Conservation (phyloP, 2,329 filamentous ascomycete species). For the Colletotrichum destructivum region DNA sequence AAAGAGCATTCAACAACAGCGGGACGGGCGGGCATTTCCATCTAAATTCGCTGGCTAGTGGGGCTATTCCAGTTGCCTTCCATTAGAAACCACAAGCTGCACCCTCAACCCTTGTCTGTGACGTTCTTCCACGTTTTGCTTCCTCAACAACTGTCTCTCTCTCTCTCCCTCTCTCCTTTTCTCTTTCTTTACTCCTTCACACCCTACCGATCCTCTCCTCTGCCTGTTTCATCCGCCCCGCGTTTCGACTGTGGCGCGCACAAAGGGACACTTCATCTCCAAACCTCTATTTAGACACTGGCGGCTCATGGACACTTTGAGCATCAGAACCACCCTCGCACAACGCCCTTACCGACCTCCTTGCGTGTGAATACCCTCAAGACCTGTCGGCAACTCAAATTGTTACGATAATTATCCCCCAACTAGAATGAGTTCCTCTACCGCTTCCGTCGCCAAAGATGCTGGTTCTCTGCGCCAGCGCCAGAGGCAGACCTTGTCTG, state of each 20-base stretch:
- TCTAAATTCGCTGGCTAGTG: constrained; percentile 30
- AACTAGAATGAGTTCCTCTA: constrained; percentile 45
- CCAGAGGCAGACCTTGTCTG: constrained; percentile 23
- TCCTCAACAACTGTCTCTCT: constrained; percentile 21
- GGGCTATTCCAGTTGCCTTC: constrained; percentile 3
- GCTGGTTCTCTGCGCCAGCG: constrained; percentile 39
- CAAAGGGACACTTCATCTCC: constrained; percentile 2
- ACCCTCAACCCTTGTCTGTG: constrained; percentile 31
- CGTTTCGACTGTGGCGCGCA: background rate
- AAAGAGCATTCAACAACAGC: constrained; percentile 19
- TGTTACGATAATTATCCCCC: background rate
- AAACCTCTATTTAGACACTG: constrained; percentile 30
- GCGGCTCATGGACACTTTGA: constrained; percentile 40
- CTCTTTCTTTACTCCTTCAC: background rate
- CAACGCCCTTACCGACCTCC: constrained; percentile 40
- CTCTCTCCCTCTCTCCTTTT: background rate
- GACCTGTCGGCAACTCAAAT: constrained; percentile 11
- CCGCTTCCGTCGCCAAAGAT: constrained; percentile 37
- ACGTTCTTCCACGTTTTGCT: constrained; percentile 29
- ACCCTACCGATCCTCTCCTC: background rate
- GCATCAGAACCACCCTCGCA: constrained; percentile 35
- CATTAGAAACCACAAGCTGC: constrained; percentile 29
- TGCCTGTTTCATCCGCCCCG: background rate
- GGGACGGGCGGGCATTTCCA: constrained; percentile 34
- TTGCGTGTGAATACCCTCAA: constrained; percentile 35